Evolutionary conservation across 768 basidiomycete species (phyloP).

Genomic region (Rhodotorula graminis): DNA sequence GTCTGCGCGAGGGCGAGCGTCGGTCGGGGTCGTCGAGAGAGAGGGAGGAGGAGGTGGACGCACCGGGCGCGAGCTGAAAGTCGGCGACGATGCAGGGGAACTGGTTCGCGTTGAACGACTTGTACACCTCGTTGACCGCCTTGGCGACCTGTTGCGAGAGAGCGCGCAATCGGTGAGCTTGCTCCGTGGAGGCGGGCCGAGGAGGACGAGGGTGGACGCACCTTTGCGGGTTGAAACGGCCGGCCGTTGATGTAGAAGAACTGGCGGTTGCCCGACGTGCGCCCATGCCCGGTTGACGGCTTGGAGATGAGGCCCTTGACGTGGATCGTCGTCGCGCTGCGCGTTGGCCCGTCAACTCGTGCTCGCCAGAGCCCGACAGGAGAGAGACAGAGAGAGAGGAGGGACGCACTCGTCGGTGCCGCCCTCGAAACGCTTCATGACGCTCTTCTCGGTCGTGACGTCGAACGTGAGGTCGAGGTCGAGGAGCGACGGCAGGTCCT

Average conservation of each 20-base stretch:
- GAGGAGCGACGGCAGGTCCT: constrained; percentile 66
- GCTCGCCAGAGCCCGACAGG: no score
- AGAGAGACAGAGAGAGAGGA: no score
- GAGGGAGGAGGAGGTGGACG: constrained; percentile 38
- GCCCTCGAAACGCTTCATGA: constrained; percentile 44
- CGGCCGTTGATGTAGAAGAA: constrained; percentile 90
- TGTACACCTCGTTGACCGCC: constrained; percentile 87
- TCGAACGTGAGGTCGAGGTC: constrained; percentile 67
- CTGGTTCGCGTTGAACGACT: constrained; percentile 69
- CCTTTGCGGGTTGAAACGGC: constrained; percentile 75
- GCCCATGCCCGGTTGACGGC: constrained; percentile 67
- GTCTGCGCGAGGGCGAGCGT: constrained; percentile 53
- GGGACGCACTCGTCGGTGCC: constrained; percentile 11
- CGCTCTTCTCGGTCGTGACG: constrained; percentile 62
- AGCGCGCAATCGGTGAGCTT: not conserved
- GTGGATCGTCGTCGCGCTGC: constrained; percentile 49
- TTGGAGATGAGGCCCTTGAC: constrained; percentile 79
- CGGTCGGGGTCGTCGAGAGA: no score
- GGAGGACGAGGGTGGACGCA: constrained; percentile 42
- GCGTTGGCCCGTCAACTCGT: no score
- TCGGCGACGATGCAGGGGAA: constrained; percentile 77
- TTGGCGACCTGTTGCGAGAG: constrained; percentile 64
- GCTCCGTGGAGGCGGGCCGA: not conserved
- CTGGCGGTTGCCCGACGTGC: constrained; percentile 76
- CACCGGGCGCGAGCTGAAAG: constrained; percentile 73